A percentile compares a stretch with the other conserved stretches of the same genome.
Evolutionary conservation across 176 grass and related monocot genomes (phyloP).

Genomic region (Zea mays): DNA sequence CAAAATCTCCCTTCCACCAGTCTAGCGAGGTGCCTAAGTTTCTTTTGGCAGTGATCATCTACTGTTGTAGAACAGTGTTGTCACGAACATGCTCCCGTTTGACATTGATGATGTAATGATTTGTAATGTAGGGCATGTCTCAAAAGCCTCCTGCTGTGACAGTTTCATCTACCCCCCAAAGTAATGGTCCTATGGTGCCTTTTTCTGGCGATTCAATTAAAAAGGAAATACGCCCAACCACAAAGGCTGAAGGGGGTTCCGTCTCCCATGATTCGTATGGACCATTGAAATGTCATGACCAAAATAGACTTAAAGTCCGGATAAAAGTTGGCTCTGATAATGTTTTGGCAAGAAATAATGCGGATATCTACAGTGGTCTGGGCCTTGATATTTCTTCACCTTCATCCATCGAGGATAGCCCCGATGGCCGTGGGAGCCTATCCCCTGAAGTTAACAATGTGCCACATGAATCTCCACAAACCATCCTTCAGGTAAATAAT

Average conservation of each 20-base stretch:
- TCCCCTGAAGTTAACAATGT: conserved; percentile 61
- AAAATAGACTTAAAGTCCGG: conserved; percentile 88
- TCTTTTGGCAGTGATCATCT: conserved; percentile 36
- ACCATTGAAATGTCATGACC: conserved; percentile 52
- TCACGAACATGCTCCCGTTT: conserved; percentile 30
- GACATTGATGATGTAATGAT: conserved; percentile 44
- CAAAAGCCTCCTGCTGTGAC: conserved; percentile 49
- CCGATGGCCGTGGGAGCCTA: conserved; percentile 51
- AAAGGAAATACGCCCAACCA: conserved; percentile 44
- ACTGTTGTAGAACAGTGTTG: conserved; percentile 36
- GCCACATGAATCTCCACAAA: conserved; percentile 70
- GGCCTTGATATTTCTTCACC: conserved; percentile 91
- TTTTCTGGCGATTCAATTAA: conserved; percentile 50
- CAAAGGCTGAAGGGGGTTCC: conserved; percentile 43
- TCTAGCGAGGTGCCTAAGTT: conserved; percentile 65
- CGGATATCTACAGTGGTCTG: conserved; percentile 86
- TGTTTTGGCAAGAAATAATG: conserved; percentile 68
- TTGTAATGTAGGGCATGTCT: conserved; percentile 51
- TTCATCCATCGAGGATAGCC: conserved; percentile 84
- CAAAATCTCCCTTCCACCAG: conserved; percentile 67
- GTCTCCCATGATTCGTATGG: conserved; percentile 51
- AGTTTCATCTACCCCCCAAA: conserved; percentile 53
- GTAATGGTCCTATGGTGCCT: conserved; percentile 43
- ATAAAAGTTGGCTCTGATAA: conserved; percentile 89
- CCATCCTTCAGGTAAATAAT: conserved; percentile 82